Percentiles rank a stretch among this genome's conserved stretches.
Evolutionary conservation across 768 basidiomycete species (phyloP).

Genomic region (Russula sp.): DNA sequence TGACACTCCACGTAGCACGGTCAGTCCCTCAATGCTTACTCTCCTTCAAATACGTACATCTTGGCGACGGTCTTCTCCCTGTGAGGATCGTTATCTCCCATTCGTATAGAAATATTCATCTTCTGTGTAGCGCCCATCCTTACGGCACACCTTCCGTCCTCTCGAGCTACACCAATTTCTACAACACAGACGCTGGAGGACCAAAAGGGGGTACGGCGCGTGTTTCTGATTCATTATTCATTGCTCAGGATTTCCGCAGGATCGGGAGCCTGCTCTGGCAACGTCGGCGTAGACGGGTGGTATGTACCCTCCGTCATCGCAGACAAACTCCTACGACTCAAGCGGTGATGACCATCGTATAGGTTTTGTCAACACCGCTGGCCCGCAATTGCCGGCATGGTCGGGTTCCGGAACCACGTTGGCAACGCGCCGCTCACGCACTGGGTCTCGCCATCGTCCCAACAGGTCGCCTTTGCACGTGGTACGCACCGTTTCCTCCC

Average conservation of each 20-base stretch:
- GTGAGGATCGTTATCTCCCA: constrained; percentile 13
- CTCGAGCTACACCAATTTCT: constrained; percentile 48
- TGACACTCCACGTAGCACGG: constrained; percentile 35
- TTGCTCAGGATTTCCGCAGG: constrained; percentile 27
- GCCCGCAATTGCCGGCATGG: constrained; percentile 52
- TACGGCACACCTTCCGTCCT: constrained; percentile 63
- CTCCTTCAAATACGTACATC: constrained; percentile 59
- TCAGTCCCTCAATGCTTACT: constrained; percentile 49
- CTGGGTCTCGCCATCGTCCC: constrained; percentile 51
- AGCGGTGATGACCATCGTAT: background rate
- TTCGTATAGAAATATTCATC: background rate
- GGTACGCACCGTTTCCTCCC: constrained; percentile 32
- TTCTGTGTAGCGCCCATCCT: constrained; percentile 40
- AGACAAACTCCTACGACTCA: too few relatives aligned
- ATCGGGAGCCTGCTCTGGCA: constrained; percentile 45
- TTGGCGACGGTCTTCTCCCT: constrained; percentile 58
- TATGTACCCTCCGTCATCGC: constrained; percentile 3
- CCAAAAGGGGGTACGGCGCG: constrained; percentile 46
- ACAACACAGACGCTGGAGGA: constrained; percentile 47
- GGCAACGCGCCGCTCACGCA: constrained; percentile 45
- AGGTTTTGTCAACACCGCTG: constrained; percentile 61
- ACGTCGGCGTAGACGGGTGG: constrained; percentile 51
- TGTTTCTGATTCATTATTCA: background rate
- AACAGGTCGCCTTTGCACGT: constrained; percentile 63
- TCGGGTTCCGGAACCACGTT: constrained; percentile 54